Percentiles rank a stretch among this genome's conserved stretches.
These are phyloP conservation scores for Yamadazyma atlantica DNA, from an alignment of 1,139 yeast genomes.

Conservation along the genomic window DNA sequence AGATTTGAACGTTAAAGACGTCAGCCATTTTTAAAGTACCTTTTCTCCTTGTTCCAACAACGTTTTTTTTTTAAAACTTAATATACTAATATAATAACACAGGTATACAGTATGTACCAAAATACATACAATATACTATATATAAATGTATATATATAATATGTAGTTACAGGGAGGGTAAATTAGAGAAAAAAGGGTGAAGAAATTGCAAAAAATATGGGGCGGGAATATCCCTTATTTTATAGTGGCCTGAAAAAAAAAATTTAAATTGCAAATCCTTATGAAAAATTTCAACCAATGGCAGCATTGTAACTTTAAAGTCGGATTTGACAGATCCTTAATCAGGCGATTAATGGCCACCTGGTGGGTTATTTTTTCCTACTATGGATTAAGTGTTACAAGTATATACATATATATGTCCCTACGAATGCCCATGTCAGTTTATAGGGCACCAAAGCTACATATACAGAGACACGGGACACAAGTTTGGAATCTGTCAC, in stretches of 20 bases:
- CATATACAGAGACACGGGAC: too few species aligned
- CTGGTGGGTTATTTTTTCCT: background rate
- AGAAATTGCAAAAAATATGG: constrained; percentile 1
- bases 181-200: constrained; percentile 11
- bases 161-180: background rate
- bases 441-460: too few species aligned
- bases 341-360: too few species aligned
- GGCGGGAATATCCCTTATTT: background rate
- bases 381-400: background rate
- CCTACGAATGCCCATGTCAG: too few species aligned
- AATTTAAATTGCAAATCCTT: background rate
- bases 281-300: background rate
- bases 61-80: too few species aligned
- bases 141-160: constrained; percentile 3
- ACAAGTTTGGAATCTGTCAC: too few species aligned
- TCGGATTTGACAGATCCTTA: background rate
- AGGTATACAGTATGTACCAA: background rate
- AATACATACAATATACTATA: background rate
- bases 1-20: constrained; percentile 59
- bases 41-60: background rate
- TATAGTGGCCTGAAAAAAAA: background rate
- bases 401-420: too few species aligned
- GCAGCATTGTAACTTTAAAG: background rate
- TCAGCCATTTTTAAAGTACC: constrained; percentile 14
- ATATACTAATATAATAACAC: background rate